Conservation (phyloP, 768 basidiomycete species). For the Kwoniella heveanensis region DNA sequence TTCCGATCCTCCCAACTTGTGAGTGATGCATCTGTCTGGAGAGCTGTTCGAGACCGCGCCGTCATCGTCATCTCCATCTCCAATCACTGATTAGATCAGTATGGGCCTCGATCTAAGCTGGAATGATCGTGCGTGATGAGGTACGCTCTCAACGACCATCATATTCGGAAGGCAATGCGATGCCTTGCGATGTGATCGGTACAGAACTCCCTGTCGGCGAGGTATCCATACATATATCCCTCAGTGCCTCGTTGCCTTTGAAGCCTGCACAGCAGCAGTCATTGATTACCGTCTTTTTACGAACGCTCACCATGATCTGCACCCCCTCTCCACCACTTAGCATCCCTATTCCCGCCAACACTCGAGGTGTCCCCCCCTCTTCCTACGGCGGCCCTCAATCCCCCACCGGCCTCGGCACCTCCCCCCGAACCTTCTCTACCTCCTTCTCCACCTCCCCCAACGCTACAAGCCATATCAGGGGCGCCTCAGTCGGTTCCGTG, state of each 20-base stretch:
- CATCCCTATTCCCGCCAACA: constrained; percentile 56
- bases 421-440: constrained; percentile 35
- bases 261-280: too few species aligned
- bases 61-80: too few species aligned
- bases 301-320: constrained; percentile 5
- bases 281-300: too few species aligned
- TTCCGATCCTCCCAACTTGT: constrained; percentile 54
- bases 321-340: constrained; percentile 25
- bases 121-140: too few species aligned
- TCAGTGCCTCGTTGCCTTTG: not conserved
- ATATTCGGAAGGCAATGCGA: too few species aligned
- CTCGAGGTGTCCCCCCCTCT: constrained; percentile 43
- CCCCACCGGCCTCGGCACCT: constrained; percentile 26
- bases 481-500: not conserved
- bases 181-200: too few species aligned
- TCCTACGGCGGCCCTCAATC: constrained; percentile 47
- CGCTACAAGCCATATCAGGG: constrained; percentile 10
- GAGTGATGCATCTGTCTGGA: too few species aligned
- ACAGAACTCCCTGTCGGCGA: not conserved
- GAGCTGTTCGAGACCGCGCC: too few species aligned
- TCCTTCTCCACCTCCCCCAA: constrained; percentile 36
- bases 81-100: too few species aligned
- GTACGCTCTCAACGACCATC: too few species aligned
- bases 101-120: too few species aligned
- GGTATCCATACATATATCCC: not conserved